These are phyloP conservation scores for Podaxis sp. DNA, from an alignment of 768 basidiomycete species.

Conservation along the genomic window DNA sequence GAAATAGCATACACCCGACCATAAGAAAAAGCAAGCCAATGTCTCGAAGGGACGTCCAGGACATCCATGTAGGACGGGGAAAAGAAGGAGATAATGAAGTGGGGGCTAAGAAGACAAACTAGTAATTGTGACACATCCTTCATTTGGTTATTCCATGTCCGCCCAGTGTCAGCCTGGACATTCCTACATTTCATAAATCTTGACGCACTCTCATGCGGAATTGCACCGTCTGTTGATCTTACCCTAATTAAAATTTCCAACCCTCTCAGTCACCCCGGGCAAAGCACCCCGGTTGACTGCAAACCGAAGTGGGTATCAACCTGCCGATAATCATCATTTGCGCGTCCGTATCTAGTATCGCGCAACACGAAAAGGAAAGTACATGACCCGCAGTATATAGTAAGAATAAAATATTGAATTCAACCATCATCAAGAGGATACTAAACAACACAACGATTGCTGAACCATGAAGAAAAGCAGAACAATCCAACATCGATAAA, in stretches of 20 bases:
- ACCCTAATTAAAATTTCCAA: not conserved
- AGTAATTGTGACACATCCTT: too few relatives aligned
- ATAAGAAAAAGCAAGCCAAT: too few relatives aligned
- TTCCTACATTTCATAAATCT: too few relatives aligned
- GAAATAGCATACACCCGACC: too few relatives aligned
- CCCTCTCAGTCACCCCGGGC: not conserved
- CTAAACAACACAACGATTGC: not conserved
- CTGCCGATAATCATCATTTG: not conserved
- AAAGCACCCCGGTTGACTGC: not conserved
- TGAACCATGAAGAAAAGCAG: constrained; percentile 2
- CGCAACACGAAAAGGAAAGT: not conserved
- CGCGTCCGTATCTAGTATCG: not conserved
- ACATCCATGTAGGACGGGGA: too few relatives aligned
- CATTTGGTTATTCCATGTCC: too few relatives aligned
- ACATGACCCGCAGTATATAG: constrained; percentile 8
- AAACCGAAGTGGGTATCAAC: not conserved
- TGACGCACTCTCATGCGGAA: too few relatives aligned
- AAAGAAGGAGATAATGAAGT: too few relatives aligned
- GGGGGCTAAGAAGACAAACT: too few relatives aligned
- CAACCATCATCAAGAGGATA: not conserved
- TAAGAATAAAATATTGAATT: constrained; percentile 2
- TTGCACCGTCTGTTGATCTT: not conserved
- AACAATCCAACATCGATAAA: constrained; percentile 2
- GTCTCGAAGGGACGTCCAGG: too few relatives aligned
- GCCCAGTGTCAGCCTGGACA: too few relatives aligned